Evolutionary conservation across 805 yeast genomes (phyloP).

Genomic region (baker's yeast (Saccharomyces cerevisiae)): DNA sequence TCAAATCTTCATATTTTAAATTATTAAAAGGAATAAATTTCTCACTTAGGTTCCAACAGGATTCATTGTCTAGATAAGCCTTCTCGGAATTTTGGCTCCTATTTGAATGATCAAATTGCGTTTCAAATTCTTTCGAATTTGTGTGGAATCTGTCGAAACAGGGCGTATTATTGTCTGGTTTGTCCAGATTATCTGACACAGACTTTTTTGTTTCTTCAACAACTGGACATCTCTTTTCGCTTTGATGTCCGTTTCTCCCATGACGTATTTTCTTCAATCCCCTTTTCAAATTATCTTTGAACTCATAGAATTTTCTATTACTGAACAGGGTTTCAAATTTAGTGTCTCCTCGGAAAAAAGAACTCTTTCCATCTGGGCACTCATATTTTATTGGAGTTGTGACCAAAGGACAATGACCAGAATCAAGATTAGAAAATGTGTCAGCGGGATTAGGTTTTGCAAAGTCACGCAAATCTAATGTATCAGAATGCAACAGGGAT

Average conservation of each 20-base stretch:
- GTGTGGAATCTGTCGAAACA: conserved; percentile 14
- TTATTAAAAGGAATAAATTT: conserved; percentile 6
- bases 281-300: not conserved
- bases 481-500: not conserved
- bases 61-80: not conserved
- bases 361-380: not conserved
- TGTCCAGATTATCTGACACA: not conserved
- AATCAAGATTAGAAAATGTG: not conserved
- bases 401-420: not conserved
- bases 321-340: not conserved
- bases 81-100: conserved; percentile 1
- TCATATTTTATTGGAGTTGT: not conserved
- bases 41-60: not conserved
- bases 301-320: not conserved
- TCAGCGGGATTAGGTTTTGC: not conserved
- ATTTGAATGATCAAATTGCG: conserved; percentile 16
- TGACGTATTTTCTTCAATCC: not conserved
- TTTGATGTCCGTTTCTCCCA: not conserved
- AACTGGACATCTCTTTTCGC: not conserved
- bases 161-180: not conserved
- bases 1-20: conserved; percentile 4
- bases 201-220: not conserved
- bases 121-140: conserved; percentile 10
- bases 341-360: not conserved
- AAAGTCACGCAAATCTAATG: not conserved